A percentile compares a stretch with the other conserved stretches of the same genome.
These are phyloP conservation scores for Fraxinus floribunda DNA, from an alignment of 305 asterid genomes.

Conservation along the genomic window DNA sequence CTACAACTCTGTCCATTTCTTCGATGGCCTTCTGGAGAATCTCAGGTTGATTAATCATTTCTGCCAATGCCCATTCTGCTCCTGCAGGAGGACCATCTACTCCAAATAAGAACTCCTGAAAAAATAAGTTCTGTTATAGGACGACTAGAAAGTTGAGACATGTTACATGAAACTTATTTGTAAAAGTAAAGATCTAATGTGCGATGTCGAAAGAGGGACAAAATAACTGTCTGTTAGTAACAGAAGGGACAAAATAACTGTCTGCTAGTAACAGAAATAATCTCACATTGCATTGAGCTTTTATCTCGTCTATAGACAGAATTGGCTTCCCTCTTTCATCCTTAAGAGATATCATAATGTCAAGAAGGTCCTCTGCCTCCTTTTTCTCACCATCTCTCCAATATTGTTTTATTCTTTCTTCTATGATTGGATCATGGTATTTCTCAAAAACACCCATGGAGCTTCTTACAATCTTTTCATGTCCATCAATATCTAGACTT, in stretches of 20 bases:
- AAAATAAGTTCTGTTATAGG: not conserved
- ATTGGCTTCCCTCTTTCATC: not conserved
- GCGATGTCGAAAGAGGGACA: no score
- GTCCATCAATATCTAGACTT: constrained; percentile 1
- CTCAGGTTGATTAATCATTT: constrained; percentile 16
- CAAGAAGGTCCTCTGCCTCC: constrained; percentile 16
- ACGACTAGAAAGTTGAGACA: not conserved
- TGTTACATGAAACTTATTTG: no score
- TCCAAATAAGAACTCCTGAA: not conserved
- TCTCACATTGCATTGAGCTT: constrained; percentile 11
- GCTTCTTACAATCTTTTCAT: not conserved
- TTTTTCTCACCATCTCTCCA: constrained; percentile 7
- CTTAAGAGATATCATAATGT: constrained; percentile 5
- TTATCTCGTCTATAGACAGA: constrained; percentile 8
- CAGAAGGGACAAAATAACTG: no score
- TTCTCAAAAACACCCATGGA: not conserved
- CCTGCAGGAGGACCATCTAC: not conserved
- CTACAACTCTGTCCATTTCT: not conserved
- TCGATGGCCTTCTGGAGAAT: not conserved
- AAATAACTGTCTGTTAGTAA: no score
- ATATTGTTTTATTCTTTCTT: not conserved
- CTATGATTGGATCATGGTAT: constrained; percentile 4
- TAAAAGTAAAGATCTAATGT: no score
- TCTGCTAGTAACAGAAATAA: not conserved
- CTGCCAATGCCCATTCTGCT: constrained; percentile 3